Conservation (phyloP, 352 stramenopile genomes). For the Saprolegnia diclina region DNA sequence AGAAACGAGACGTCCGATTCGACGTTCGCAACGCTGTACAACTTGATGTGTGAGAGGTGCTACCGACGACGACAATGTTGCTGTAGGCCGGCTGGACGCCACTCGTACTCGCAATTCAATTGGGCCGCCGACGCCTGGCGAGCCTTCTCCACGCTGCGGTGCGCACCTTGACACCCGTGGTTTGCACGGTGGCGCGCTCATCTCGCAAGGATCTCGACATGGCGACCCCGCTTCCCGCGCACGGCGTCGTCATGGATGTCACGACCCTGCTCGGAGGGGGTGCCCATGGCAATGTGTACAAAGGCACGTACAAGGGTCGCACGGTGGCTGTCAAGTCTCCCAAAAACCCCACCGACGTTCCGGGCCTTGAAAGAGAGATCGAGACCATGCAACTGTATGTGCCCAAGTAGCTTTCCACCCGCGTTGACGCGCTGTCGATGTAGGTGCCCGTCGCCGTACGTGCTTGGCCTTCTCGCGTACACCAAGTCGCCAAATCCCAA, state of each 20-base stretch:
- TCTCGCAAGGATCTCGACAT: neutral
- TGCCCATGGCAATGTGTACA: neutral
- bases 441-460: slow-evolving; percentile 8
- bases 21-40: no score
- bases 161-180: neutral
- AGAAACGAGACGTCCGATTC: no score
- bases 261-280: neutral
- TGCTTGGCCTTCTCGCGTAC: neutral
- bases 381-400: neutral
- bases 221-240: neutral
- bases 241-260: neutral
- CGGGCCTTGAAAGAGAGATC: neutral
- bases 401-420: neutral
- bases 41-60: no score
- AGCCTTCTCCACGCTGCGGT: neutral
- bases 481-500: neutral
- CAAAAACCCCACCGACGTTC: neutral
- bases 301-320: slow-evolving; percentile 4
- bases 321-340: neutral
- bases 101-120: neutral
- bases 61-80: no score
- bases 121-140: neutral
- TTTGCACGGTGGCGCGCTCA: neutral
- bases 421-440: neutral
- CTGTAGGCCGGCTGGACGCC: neutral